Percentiles rank a stretch among this genome's conserved stretches.
Evolutionary conservation across 169 alveolate genomes (phyloP).

Genomic region (Plasmodium vinckei): DNA sequence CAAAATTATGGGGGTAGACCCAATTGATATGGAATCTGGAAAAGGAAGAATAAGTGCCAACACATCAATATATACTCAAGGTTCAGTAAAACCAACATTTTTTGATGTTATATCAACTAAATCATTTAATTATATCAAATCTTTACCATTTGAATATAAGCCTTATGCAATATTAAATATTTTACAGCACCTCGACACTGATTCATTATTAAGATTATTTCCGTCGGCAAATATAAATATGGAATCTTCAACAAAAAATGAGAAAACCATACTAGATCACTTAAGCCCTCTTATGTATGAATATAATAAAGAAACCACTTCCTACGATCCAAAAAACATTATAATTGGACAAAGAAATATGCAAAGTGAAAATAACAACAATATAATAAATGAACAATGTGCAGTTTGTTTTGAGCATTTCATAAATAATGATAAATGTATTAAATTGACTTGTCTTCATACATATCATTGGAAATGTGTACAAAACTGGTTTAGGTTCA

Average conservation of each 20-base stretch:
- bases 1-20: conserved; percentile 81
- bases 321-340: too few relatives aligned
- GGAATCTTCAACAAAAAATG: too few relatives aligned
- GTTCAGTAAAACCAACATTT: conserved; percentile 79
- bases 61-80: conserved; percentile 78
- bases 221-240: conserved; percentile 77
- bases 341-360: too few relatives aligned
- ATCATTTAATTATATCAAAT: conserved; percentile 73
- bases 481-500: conserved; percentile 79
- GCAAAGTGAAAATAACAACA: too few relatives aligned
- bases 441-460: conserved; percentile 77
- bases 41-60: conserved; percentile 79
- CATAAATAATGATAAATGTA: conserved; percentile 75
- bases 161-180: conserved; percentile 81
- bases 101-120: conserved; percentile 79
- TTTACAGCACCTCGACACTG: conserved; percentile 79
- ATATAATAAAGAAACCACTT: too few relatives aligned
- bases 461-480: conserved; percentile 81
- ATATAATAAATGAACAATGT: conserved; percentile 78
- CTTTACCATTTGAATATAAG: conserved; percentile 79
- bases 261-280: too few relatives aligned
- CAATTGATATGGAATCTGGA: conserved; percentile 72
- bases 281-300: too few relatives aligned
- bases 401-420: conserved; percentile 79
- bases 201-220: conserved; percentile 77